phyloP scores from a whole-genome alignment of 2,329 filamentous ascomycete genomes.

The Colletotrichum costaricense region DNA sequence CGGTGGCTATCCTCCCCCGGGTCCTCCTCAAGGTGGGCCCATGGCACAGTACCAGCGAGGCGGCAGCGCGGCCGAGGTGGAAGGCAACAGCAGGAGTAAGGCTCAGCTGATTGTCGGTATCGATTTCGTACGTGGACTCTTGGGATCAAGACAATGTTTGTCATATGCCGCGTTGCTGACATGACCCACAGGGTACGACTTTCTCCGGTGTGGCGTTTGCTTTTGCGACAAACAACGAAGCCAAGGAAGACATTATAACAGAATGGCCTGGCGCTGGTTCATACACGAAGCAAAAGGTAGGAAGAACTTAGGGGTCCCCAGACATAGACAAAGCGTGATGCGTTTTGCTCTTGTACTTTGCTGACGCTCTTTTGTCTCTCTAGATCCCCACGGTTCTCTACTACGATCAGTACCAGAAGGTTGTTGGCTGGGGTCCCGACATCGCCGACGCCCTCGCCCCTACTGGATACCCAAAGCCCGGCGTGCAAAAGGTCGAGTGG shows the following conservation, averaged over 20 bases:
- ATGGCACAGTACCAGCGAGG: slow-evolving; percentile 47
- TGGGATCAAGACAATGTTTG: neutral
- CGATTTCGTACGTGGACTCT: slow-evolving; percentile 82
- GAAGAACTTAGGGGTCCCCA: slow-evolving; percentile 15
- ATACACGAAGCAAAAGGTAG: slow-evolving; percentile 97
- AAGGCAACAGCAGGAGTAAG: slow-evolving; percentile 90
- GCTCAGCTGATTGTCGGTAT: slow-evolving; percentile 98
- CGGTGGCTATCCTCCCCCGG: slow-evolving; percentile 60
- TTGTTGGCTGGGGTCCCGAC: slow-evolving; percentile 99
- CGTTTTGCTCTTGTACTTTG: neutral
- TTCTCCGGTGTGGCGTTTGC: slow-evolving; percentile 98
- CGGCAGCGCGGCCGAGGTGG: slow-evolving; percentile 77
- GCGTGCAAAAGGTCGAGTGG: slow-evolving; percentile 99
- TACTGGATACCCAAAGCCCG: slow-evolving; percentile 96
- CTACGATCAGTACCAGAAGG: slow-evolving; percentile 99
- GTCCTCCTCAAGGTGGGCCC: slow-evolving; percentile 51
- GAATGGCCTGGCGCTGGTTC: slow-evolving; percentile 99
- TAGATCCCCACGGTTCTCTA: slow-evolving; percentile 99
- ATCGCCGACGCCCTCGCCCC: slow-evolving; percentile 96
- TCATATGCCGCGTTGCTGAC: slow-evolving; percentile 21
- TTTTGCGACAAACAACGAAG: slow-evolving; percentile 96
- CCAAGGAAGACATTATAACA: slow-evolving; percentile 98
- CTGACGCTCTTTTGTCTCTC: slow-evolving; percentile 1
- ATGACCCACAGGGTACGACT: slow-evolving; percentile 79
- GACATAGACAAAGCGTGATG: too few relatives aligned